A percentile compares a stretch with the other conserved stretches of the same genome.
These are phyloP conservation scores for Neoconidiobolus thromboides DNA, from an alignment of 371 early-diverging fungal genomes.

Conservation along the genomic window DNA sequence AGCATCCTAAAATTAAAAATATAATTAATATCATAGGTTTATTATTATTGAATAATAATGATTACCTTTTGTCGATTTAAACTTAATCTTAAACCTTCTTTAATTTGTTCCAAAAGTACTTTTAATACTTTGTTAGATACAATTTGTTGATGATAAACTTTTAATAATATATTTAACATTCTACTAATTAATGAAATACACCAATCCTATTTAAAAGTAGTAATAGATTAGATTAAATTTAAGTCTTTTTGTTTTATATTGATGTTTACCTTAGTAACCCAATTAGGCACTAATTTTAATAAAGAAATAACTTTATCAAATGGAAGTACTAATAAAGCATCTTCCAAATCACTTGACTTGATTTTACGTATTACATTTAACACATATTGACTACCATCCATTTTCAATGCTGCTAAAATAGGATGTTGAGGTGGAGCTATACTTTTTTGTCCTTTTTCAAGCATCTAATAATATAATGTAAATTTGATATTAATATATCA, in stretches of 20 bases:
- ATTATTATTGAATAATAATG: neutral
- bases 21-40: neutral
- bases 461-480: slow-evolving; percentile 36
- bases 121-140: slow-evolving; percentile 55
- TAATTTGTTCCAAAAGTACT: slow-evolving; percentile 53
- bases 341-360: slow-evolving; percentile 59
- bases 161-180: slow-evolving; percentile 58
- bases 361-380: slow-evolving; percentile 47
- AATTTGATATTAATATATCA: slow-evolving; percentile 31
- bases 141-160: slow-evolving; percentile 66
- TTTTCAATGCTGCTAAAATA: slow-evolving; percentile 44
- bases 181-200: slow-evolving; percentile 57
- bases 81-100: slow-evolving; percentile 30
- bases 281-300: neutral
- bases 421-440: slow-evolving; percentile 27
- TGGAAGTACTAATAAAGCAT: slow-evolving; percentile 70
- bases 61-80: slow-evolving; percentile 42
- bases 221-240: neutral
- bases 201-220: slow-evolving; percentile 33
- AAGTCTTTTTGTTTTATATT: neutral
- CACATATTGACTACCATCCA: slow-evolving; percentile 47
- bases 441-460: slow-evolving; percentile 48
- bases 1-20: slow-evolving; percentile 18
- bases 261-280: slow-evolving; percentile 18
- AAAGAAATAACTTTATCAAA: slow-evolving; percentile 58